Conservation (phyloP, 2,329 filamentous ascomycete genomes). For the Fusarium begoniae region DNA sequence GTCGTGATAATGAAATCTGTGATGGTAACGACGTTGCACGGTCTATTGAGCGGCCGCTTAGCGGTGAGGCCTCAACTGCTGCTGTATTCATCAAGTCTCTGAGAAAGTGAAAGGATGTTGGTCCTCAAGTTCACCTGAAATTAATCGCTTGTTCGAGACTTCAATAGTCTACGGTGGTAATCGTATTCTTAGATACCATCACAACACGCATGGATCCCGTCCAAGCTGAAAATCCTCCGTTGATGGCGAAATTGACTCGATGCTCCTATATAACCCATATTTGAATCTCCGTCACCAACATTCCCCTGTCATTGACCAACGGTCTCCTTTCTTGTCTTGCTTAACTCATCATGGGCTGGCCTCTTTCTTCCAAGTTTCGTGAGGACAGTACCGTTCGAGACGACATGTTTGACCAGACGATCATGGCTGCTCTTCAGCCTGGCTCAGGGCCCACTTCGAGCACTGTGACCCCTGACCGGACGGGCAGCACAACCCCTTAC, state of each 20-base stretch:
- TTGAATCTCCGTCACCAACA: neutral
- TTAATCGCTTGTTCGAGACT: neutral
- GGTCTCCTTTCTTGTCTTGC: neutral
- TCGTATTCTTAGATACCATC: neutral
- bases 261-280: neutral
- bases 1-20: neutral
- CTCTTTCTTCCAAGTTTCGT: neutral
- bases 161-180: neutral
- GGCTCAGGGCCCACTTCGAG: neutral
- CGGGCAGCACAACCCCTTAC: neutral
- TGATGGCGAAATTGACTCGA: neutral
- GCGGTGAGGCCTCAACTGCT: neutral
- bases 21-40: neutral
- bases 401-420: neutral
- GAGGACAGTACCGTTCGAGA: neutral
- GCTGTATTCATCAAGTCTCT: neutral
- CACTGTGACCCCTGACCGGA: neutral
- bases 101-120: too few species aligned
- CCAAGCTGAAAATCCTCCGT: neutral
- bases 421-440: neutral
- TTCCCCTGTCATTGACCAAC: too few species aligned
- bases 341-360: neutral
- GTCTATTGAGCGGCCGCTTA: neutral
- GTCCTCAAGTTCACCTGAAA: neutral
- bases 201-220: neutral